These are phyloP conservation scores for Venturia aucupariae DNA, from an alignment of 2,329 filamentous ascomycete genomes.

Conservation along the genomic window DNA sequence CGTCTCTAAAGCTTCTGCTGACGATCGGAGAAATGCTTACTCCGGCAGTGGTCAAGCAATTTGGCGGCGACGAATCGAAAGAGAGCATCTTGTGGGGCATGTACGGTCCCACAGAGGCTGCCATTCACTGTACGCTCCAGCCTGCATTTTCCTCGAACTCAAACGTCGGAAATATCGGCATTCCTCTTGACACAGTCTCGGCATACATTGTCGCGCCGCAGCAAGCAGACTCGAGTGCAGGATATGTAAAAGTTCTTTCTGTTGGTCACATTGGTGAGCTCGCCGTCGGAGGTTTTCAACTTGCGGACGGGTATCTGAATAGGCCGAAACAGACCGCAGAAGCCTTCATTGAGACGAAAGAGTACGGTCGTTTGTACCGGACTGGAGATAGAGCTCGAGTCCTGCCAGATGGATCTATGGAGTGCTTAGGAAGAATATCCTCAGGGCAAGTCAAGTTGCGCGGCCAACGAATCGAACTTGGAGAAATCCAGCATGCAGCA, in stretches of 20 bases:
- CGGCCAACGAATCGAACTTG: conserved; percentile 73
- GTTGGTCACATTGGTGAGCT: conserved; percentile 67
- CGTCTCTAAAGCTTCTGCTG: conserved; percentile 59
- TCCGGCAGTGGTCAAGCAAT: conserved; percentile 64
- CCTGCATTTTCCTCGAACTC: conserved; percentile 48
- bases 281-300: conserved; percentile 68
- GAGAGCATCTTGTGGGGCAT: conserved; percentile 74
- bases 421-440: conserved; percentile 72
- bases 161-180: conserved; percentile 61
- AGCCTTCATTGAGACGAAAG: conserved; percentile 58
- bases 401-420: conserved; percentile 57
- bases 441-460: conserved; percentile 79
- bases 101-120: conserved; percentile 89
- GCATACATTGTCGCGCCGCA: conserved; percentile 55
- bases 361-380: conserved; percentile 64
- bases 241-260: conserved; percentile 46
- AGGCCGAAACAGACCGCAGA: conserved; percentile 62
- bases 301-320: conserved; percentile 76
- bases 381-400: conserved; percentile 78
- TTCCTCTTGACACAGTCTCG: conserved; percentile 73
- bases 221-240: conserved; percentile 16
- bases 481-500: conserved; percentile 40
- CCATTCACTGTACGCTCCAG: conserved; percentile 81
- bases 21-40: conserved; percentile 95
- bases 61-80: conserved; percentile 49